Conservation (phyloP, 2,329 filamentous ascomycete genomes). For the Neofusicoccum cordaticola region DNA sequence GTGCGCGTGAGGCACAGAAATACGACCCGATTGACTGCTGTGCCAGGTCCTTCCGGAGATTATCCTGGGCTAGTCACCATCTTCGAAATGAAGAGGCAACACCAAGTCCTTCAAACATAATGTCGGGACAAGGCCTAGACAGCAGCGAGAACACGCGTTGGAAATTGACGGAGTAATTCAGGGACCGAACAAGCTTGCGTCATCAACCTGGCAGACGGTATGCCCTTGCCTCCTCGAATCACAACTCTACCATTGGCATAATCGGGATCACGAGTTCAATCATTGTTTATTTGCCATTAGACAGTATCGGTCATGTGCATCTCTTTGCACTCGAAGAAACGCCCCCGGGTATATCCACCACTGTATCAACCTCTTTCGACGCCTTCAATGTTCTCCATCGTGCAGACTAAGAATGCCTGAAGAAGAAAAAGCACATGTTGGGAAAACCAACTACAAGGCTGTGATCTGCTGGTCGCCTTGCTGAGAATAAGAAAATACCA, state of each 20-base stretch:
- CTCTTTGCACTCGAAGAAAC: neutral
- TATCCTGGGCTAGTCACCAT: neutral
- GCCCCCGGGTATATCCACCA: neutral
- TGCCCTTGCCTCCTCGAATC: too few species aligned
- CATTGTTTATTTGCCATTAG: neutral
- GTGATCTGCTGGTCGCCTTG: too few species aligned
- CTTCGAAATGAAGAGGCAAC: neutral
- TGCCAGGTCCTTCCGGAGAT: slow-evolving; percentile 7
- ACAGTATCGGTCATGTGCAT: neutral
- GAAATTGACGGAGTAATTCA: too few species aligned
- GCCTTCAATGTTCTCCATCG: neutral
- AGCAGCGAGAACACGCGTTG: too few species aligned
- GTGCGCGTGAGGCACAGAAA: neutral
- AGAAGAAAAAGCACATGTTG: too few species aligned
- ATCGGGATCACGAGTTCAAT: too few species aligned
- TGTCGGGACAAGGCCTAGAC: neutral
- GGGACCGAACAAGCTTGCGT: neutral
- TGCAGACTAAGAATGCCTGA: too few species aligned
- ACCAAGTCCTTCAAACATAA: neutral
- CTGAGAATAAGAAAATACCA: too few species aligned
- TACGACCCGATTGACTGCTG: neutral
- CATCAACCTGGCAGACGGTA: too few species aligned
- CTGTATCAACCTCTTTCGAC: neutral
- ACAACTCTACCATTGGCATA: neutral
- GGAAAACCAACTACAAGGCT: too few species aligned